Base-by-base conservation (phyloP, 805 yeast species). In the Candida andamanensis region DNA sequence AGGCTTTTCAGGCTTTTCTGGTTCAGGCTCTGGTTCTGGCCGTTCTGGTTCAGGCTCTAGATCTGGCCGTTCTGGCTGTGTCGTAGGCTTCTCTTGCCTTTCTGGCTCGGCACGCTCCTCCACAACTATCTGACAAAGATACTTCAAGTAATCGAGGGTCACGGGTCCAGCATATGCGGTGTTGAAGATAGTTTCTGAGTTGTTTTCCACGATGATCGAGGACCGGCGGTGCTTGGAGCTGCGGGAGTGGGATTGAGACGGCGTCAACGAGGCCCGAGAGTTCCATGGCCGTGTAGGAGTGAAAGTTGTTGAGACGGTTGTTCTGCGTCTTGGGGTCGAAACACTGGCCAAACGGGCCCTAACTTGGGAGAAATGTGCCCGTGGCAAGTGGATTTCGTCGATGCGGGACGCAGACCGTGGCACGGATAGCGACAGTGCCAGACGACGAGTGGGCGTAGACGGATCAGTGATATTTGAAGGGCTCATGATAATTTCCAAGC, bases 111-210 rank as follows among this genome's bases (percentile, higher is more conserved):
- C n/a, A n/a, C n/a, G n/a, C n/a, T 36, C 44, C 4, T 42, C 39
- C 15, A 30, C 29, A 11, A 50, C 49, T 2, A 61, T 59, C 25
- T 49, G 45, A 28, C 69, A 61, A 28, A 63, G 53, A 12, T 52
- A 53, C 21, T 60, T 44, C 23, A 64, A 46, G 25, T 58, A 65
- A 31, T 60, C 67, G 9, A 54, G 49, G 2, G 68, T 61, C 14
- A 64, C 46, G 1, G 63, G 58, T 1, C 69, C 69, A 12, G 44
- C 44, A 37, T 62, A 62, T 6, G 46, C 49, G 0, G 58, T 45
- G 15, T 59, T 59, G 33, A 47, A 60, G 2, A 45, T 39, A 10
- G 42, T 24, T 30, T 21, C 49, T 6, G 33, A 64, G 10, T 42
- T 39, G 4, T 29, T 37, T 10, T 48, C 46, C 4, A 42, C 26